These are phyloP conservation scores for Rosa chinensis DNA, from an alignment of 306 rosid species.

Conservation along the genomic window DNA sequence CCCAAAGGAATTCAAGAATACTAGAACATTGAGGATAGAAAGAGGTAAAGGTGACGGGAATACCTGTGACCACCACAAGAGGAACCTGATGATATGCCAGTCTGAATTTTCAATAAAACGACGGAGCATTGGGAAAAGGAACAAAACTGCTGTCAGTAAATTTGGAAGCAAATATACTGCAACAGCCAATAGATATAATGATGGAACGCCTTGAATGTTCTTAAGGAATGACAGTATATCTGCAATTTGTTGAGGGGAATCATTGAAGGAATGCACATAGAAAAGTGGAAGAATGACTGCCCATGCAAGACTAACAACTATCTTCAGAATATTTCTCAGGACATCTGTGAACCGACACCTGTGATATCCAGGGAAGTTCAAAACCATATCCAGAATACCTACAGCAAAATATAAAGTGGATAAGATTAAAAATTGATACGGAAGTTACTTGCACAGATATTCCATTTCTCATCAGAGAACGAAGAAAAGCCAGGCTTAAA, in stretches of 20 bases:
- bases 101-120: constrained; percentile 99
- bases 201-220: constrained; percentile 58
- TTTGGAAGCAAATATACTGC: constrained; percentile 85
- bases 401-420: constrained; percentile 30
- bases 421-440: constrained; percentile 1
- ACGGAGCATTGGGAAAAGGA: constrained; percentile 89
- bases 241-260: constrained; percentile 36
- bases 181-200: constrained; percentile 70
- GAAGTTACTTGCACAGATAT: not conserved
- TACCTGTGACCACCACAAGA: constrained; percentile 99
- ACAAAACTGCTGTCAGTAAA: constrained; percentile 61
- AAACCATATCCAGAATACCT: constrained; percentile 76
- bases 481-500: not conserved
- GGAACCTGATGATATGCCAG: constrained; percentile 86
- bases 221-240: constrained; percentile 51
- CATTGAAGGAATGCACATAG: constrained; percentile 55
- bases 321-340: constrained; percentile 75
- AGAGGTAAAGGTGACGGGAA: constrained; percentile 16
- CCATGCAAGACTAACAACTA: constrained; percentile 79
- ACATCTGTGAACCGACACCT: constrained; percentile 79
- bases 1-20: not conserved
- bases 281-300: constrained; percentile 70
- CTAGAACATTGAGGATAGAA: constrained; percentile 7
- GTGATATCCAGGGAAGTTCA: constrained; percentile 89
- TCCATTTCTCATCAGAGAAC: not conserved